Conservation (phyloP, 2,329 filamentous ascomycete species). For the Dichotomopilus funicola region DNA sequence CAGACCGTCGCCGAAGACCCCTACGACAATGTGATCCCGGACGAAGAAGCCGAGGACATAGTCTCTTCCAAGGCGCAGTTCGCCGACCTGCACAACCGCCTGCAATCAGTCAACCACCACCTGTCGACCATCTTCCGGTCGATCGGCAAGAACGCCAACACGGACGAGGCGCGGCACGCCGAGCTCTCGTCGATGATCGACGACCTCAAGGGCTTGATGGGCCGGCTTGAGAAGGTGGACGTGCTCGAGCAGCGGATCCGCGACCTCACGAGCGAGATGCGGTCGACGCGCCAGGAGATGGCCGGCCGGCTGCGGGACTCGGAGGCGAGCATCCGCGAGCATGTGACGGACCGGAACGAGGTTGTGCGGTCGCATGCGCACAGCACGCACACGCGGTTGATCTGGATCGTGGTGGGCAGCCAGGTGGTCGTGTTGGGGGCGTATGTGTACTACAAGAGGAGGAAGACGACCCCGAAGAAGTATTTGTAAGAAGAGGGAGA, state of each 20-base stretch:
- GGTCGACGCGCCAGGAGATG: constrained; percentile 50
- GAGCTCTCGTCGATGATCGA: constrained; percentile 45
- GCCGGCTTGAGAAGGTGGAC: constrained; percentile 32
- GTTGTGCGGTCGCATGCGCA: constrained; percentile 41
- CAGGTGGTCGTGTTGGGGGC: constrained; percentile 63
- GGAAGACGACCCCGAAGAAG: constrained; percentile 80
- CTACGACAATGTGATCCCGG: constrained; percentile 40
- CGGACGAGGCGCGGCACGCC: constrained; percentile 50
- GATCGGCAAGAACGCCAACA: constrained; percentile 43
- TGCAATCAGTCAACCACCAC: constrained; percentile 68
- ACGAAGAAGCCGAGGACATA: constrained; percentile 42
- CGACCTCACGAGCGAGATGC: constrained; percentile 53
- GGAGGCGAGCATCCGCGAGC: constrained; percentile 48
- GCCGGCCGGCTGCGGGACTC: constrained; percentile 42
- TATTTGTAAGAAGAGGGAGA: constrained; percentile 46
- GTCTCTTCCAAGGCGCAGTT: constrained; percentile 59
- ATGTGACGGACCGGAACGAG: constrained; percentile 41
- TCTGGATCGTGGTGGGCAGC: constrained; percentile 66
- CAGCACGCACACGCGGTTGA: constrained; percentile 46
- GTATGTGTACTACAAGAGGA: constrained; percentile 75
- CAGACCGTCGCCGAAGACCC: constrained; percentile 25
- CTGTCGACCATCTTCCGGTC: constrained; percentile 56
- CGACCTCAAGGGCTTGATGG: constrained; percentile 41
- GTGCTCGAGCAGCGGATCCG: constrained; percentile 34
- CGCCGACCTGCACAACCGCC: constrained; percentile 73